Percentiles rank a stretch among this genome's conserved stretches.
phyloP scores from a whole-genome alignment of 2,329 filamentous ascomycete species.

The Trichophyton simii region DNA sequence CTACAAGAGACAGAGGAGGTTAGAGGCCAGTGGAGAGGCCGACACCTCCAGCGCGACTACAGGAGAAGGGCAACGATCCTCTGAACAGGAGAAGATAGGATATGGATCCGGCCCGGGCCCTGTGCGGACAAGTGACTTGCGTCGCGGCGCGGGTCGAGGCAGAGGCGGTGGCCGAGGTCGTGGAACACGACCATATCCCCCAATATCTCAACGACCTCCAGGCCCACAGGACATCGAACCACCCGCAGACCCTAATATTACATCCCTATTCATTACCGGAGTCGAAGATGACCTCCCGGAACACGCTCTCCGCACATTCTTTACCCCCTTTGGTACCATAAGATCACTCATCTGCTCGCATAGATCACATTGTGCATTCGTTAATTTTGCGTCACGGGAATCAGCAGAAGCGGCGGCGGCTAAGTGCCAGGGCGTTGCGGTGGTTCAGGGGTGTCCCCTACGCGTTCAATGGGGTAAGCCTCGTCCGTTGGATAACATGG shows the following conservation, averaged over 20 bases:
- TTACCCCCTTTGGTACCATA: conserved; percentile 76
- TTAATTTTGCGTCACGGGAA: conserved; percentile 81
- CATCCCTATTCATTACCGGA: conserved; percentile 86
- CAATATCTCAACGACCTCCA: conserved; percentile 61
- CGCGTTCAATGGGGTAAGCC: conserved; percentile 87
- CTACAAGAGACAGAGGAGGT: conserved; percentile 70
- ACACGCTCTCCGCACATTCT: conserved; percentile 79
- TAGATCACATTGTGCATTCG: conserved; percentile 90
- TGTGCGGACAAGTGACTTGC: conserved; percentile 58
- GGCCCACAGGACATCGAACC: conserved; percentile 76
- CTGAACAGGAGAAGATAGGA: conserved; percentile 29
- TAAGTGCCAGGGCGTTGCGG: conserved; percentile 72
- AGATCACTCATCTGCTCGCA: conserved; percentile 91
- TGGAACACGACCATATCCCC: conserved; percentile 51
- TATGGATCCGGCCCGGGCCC: conserved; percentile 55
- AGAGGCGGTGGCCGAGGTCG: conserved; percentile 38
- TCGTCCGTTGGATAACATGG: conserved; percentile 81
- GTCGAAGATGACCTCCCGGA: conserved; percentile 94
- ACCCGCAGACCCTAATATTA: conserved; percentile 71
- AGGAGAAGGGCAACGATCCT: conserved; percentile 26
- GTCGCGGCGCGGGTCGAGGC: conserved; percentile 34
- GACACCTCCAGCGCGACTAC: conserved; percentile 26
- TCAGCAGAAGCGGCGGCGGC: conserved; percentile 76
- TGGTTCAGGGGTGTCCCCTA: conserved; percentile 82
- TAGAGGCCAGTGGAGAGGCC: conserved; percentile 45